Percentiles rank a stretch among this genome's conserved stretches.
These are phyloP conservation scores for Coemansia sp. DNA, from an alignment of 192 early-diverging fungal species.

Conservation along the genomic window DNA sequence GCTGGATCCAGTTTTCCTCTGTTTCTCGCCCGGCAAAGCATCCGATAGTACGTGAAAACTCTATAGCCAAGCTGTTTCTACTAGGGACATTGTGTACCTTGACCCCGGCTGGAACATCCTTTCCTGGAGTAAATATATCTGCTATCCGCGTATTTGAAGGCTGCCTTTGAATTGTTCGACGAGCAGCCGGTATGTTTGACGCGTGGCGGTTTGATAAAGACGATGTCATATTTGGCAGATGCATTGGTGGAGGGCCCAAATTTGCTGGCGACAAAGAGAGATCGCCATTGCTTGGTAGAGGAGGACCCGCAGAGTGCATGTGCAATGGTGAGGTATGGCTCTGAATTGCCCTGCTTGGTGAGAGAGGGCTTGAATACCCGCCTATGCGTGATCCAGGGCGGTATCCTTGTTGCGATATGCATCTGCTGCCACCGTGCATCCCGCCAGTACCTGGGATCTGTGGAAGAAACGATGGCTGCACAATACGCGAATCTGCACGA, in stretches of 20 bases:
- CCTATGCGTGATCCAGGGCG: constrained; percentile 37
- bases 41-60: constrained; percentile 32
- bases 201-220: constrained; percentile 20
- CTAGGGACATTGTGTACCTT: constrained; percentile 40
- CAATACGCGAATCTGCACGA: constrained; percentile 35
- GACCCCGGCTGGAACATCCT: constrained; percentile 27
- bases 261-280: constrained; percentile 9
- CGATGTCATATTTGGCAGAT: constrained; percentile 14
- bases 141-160: constrained; percentile 23
- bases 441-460: constrained; percentile 16
- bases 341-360: constrained; percentile 14
- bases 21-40: constrained; percentile 47
- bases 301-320: constrained; percentile 2
- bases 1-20: constrained; percentile 50
- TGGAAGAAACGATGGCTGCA: constrained; percentile 17
- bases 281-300: neutral
- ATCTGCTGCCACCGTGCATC: constrained; percentile 18
- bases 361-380: constrained; percentile 29
- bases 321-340: constrained; percentile 7
- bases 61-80: constrained; percentile 24
- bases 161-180: constrained; percentile 27
- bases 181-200: constrained; percentile 15
- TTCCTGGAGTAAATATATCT: constrained; percentile 33
- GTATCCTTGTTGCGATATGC: constrained; percentile 45
- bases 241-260: constrained; percentile 7